Conservation (phyloP, 192 early-diverging fungal genomes). For the Backusella tarrabulga region DNA sequence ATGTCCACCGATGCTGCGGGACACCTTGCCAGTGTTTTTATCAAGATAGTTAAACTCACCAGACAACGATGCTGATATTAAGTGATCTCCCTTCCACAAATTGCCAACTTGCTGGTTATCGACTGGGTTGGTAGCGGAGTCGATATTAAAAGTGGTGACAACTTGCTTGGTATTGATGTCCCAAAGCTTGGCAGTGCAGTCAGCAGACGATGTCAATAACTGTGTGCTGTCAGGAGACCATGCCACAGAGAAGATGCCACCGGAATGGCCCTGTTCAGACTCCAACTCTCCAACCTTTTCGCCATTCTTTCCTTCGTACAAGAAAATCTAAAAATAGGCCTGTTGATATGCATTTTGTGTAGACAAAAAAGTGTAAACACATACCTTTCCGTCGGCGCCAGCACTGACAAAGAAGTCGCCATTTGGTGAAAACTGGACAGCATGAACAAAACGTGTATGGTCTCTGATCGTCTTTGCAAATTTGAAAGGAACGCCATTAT, state of each 20-base stretch:
- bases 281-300: constrained; percentile 61
- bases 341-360: background rate
- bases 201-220: constrained; percentile 82
- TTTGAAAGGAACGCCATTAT: constrained; percentile 91
- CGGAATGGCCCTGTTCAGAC: constrained; percentile 63
- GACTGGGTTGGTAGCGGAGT: constrained; percentile 31
- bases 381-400: constrained; percentile 82
- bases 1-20: constrained; percentile 68
- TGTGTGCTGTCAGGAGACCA: constrained; percentile 84
- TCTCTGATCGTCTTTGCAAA: constrained; percentile 69
- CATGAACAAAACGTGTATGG: constrained; percentile 90
- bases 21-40: constrained; percentile 44
- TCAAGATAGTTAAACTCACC: constrained; percentile 90
- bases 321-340: constrained; percentile 56
- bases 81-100: constrained; percentile 76
- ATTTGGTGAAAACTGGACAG: constrained; percentile 79
- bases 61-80: constrained; percentile 79
- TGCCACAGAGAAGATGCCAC: constrained; percentile 79
- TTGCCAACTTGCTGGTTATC: constrained; percentile 93
- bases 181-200: constrained; percentile 90
- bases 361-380: background rate
- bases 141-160: constrained; percentile 58
- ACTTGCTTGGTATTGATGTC: constrained; percentile 73
- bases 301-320: constrained; percentile 93
- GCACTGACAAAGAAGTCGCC: constrained; percentile 83